These are phyloP conservation scores for Cladophialophora exuberans DNA, from an alignment of 2,329 filamentous ascomycete genomes.

Conservation along the genomic window DNA sequence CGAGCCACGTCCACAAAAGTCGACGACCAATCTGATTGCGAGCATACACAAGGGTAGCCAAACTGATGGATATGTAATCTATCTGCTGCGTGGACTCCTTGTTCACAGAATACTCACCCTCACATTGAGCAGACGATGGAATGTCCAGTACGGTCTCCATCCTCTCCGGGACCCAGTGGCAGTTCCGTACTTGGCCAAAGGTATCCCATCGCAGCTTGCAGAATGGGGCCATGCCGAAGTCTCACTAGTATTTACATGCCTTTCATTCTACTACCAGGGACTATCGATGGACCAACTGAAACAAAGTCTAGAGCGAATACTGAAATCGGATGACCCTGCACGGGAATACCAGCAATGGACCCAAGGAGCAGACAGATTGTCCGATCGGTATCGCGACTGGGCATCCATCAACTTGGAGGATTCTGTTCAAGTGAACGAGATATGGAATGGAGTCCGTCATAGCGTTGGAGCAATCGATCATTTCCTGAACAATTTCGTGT, in stretches of 20 bases:
- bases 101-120: conserved; percentile 59
- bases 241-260: conserved; percentile 58
- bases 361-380: conserved; percentile 39
- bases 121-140: conserved; percentile 62
- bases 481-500: conserved; percentile 62
- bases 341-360: conserved; percentile 50
- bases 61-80: conserved; percentile 10
- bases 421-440: conserved; percentile 46
- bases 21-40: neutral
- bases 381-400: conserved; percentile 46
- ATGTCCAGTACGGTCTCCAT: conserved; percentile 66
- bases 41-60: conserved; percentile 12
- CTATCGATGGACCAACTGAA: conserved; percentile 56
- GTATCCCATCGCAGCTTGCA: conserved; percentile 56
- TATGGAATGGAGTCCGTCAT: conserved; percentile 60
- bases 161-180: conserved; percentile 56
- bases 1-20: neutral
- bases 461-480: conserved; percentile 64
- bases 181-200: conserved; percentile 65
- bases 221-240: conserved; percentile 68
- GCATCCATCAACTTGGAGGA: conserved; percentile 64
- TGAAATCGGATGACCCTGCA: conserved; percentile 55
- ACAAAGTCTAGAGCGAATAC: conserved; percentile 51
- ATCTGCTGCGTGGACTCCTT: conserved; percentile 52
- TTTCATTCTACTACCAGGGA: conserved; percentile 62